Evolutionary conservation across 305 asterid genomes (phyloP).

Genomic region (Fraxinus ornus): DNA sequence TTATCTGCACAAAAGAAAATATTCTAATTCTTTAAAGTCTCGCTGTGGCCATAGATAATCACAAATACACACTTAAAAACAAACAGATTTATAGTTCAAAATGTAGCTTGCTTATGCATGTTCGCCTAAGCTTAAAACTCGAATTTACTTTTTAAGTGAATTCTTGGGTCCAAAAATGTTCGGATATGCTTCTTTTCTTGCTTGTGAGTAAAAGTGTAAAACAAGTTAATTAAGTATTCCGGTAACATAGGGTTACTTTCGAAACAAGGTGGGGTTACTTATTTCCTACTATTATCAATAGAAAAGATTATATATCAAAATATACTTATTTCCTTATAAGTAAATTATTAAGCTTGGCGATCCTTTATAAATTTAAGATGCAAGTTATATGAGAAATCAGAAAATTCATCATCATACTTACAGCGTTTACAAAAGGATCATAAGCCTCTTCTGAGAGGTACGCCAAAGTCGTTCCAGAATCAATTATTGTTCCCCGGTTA

Average conservation of each 20-base stretch:
- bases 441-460: constrained; percentile 57
- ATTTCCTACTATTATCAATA: background rate
- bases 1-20: constrained; percentile 35
- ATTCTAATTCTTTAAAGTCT: background rate
- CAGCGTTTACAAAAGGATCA: constrained; percentile 44
- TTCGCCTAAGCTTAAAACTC: background rate
- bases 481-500: constrained; percentile 52
- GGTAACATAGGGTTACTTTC: background rate
- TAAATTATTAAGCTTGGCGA: background rate
- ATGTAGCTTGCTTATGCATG: background rate
- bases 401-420: constrained; percentile 4
- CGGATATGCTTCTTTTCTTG: background rate
- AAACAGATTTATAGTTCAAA: background rate
- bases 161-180: background rate
- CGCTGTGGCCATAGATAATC: background rate
- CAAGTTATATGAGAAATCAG: background rate
- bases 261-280: background rate
- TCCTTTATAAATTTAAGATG: background rate
- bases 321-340: background rate
- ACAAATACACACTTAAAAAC: background rate
- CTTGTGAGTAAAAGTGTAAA: background rate
- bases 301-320: background rate
- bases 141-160: background rate
- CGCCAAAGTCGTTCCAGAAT: constrained; percentile 63
- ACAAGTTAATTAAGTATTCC: background rate